Conservation (phyloP, 225 moss, liverwort and hornwort species). For the Lunularia cruciata region DNA sequence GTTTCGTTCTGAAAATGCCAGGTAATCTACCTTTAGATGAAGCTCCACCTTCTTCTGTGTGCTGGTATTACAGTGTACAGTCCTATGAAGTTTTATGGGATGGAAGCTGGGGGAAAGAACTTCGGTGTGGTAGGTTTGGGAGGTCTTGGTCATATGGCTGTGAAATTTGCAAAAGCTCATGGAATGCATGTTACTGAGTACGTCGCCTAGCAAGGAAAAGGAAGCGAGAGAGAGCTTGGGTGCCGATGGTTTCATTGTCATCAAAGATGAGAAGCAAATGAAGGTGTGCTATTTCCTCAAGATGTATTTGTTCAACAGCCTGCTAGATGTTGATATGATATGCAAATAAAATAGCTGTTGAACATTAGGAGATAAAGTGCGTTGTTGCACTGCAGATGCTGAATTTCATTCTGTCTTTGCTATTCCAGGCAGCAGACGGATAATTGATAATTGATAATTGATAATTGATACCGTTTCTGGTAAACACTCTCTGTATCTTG, state of each 20-base stretch:
- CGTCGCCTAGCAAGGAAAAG: conserved; percentile 51
- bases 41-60: conserved; percentile 57
- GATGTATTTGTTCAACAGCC: too few species aligned
- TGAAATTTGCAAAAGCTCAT: conserved; percentile 58
- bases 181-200: conserved; percentile 69
- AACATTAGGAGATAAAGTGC: too few species aligned
- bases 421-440: conserved; percentile 43
- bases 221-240: conserved; percentile 48
- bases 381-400: too few species aligned
- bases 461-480: conserved; percentile 48
- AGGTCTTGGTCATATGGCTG: conserved; percentile 67
- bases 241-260: conserved; percentile 59
- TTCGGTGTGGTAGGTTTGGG: conserved; percentile 65
- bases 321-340: too few species aligned
- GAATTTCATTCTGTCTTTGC: neutral
- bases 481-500: conserved; percentile 44
- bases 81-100: conserved; percentile 66
- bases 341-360: too few species aligned
- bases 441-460: conserved; percentile 46
- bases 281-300: conserved; percentile 12
- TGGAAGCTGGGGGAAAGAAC: conserved; percentile 49
- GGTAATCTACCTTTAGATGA: conserved; percentile 48
- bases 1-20: neutral
- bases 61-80: conserved; percentile 70
- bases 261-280: conserved; percentile 52